Conservation (phyloP, 2,329 filamentous ascomycete species). For the Pseudopithomyces chartarum region DNA sequence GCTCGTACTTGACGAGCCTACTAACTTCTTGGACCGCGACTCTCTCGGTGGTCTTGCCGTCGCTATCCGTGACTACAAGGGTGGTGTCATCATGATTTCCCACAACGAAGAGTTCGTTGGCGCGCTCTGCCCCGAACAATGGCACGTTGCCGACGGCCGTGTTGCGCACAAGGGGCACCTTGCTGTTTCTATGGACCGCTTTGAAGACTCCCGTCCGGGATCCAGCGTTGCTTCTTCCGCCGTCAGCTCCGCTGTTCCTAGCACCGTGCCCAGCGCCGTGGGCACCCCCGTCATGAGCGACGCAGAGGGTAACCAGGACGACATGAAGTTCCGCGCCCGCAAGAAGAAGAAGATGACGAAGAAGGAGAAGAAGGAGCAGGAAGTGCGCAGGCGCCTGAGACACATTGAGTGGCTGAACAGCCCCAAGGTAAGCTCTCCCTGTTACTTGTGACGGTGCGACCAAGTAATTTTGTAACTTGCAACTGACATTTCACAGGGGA, state of each 20-base stretch:
- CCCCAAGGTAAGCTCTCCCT: conserved; percentile 52
- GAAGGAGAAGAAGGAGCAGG: conserved; percentile 92
- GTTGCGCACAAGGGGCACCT: conserved; percentile 82
- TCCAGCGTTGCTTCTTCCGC: conserved; percentile 58
- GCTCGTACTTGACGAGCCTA: conserved; percentile 96
- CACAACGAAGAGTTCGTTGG: conserved; percentile 99
- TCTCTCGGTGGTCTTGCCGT: conserved; percentile 96
- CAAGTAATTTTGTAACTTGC: background rate
- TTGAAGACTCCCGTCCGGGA: conserved; percentile 79
- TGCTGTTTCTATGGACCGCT: conserved; percentile 77
- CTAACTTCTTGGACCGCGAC: conserved; percentile 98
- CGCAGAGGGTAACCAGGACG: conserved; percentile 75
- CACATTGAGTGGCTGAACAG: conserved; percentile 81
- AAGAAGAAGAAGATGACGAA: conserved; percentile 99
- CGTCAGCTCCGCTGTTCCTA: conserved; percentile 43
- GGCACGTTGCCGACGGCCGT: conserved; percentile 87
- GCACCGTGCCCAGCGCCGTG: conserved; percentile 48
- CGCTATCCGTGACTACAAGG: conserved; percentile 96
- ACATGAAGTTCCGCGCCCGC: conserved; percentile 88
- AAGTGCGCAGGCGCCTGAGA: conserved; percentile 82
- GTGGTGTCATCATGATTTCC: conserved; percentile 98
- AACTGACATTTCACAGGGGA: conserved; percentile 40
- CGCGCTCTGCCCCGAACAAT: conserved; percentile 93
- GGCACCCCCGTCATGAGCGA: conserved; percentile 76
- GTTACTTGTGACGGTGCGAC: background rate